Conservation (phyloP, 805 yeast genomes). For the Saccharomycopsis sp. region DNA sequence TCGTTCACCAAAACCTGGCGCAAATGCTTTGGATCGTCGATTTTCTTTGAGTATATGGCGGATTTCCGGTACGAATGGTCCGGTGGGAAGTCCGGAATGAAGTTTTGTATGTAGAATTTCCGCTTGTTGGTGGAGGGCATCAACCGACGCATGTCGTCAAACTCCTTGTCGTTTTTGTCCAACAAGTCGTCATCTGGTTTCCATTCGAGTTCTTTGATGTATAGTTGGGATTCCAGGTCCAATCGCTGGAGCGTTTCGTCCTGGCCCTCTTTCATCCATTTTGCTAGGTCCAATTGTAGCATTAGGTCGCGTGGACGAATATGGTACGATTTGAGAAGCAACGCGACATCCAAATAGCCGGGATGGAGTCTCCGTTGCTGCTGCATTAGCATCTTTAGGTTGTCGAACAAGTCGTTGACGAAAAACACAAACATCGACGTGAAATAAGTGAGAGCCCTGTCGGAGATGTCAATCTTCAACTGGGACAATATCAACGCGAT, state of each 20-base stretch:
- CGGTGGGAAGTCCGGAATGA: conserved; percentile 88
- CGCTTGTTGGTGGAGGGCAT: conserved; percentile 43
- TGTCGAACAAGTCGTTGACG: conserved; percentile 12
- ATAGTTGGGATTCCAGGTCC: not conserved
- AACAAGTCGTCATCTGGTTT: conserved; percentile 10
- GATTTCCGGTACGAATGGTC: conserved; percentile 85
- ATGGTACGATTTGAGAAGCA: conserved; percentile 9
- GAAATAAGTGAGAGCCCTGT: conserved; percentile 11
- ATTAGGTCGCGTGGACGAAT: conserved; percentile 11
- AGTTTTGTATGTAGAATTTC: conserved; percentile 51
- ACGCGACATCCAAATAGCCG: conserved; percentile 15
- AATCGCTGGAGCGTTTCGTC: conserved; percentile 2
- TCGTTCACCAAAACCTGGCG: conserved; percentile 72
- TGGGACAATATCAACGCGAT: conserved; percentile 15
- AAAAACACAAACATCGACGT: conserved; percentile 14
- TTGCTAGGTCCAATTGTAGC: conserved; percentile 12
- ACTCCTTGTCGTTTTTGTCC: conserved; percentile 13
- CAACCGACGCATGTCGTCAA: conserved; percentile 27
- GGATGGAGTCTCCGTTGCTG: conserved; percentile 20
- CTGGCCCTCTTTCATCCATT: conserved; percentile 2
- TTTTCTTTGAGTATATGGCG: conserved; percentile 53
- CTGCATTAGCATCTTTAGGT: conserved; percentile 8
- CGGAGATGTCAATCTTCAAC: conserved; percentile 10
- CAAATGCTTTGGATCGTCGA: conserved; percentile 64
- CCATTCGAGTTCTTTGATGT: not conserved